A percentile compares a stretch with the other conserved stretches of the same genome.
Evolutionary conservation across 495 filamentous ascomycete genomes (phyloP).

Genomic region (Penicillium fimorum): DNA sequence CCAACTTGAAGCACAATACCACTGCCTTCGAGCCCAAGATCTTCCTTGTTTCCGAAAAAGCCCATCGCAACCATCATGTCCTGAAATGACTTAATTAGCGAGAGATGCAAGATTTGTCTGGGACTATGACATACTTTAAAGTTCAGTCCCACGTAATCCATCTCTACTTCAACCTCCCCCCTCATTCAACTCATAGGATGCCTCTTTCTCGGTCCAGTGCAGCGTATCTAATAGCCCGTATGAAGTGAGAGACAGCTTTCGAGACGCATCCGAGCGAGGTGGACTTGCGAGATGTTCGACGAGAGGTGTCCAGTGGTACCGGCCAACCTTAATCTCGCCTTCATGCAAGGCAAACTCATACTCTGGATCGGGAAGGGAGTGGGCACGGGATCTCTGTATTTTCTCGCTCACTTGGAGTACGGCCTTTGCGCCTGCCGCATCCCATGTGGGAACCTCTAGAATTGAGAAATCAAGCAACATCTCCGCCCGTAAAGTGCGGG

Average conservation of each 20-base stretch:
- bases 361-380: conserved; percentile 21
- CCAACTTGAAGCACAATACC: conserved; percentile 11
- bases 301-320: conserved; percentile 29
- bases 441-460: conserved; percentile 37
- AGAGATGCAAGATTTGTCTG: too few species aligned
- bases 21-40: conserved; percentile 12
- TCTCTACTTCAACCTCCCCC: conserved; percentile 36
- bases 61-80: conserved; percentile 28
- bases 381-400: conserved; percentile 13
- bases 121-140: conserved; percentile 31
- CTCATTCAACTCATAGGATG: conserved; percentile 1
- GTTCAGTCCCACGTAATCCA: conserved; percentile 42
- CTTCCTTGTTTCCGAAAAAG: conserved; percentile 10
- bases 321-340: conserved; percentile 24
- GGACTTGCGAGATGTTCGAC: conserved; percentile 15
- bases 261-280: neutral
- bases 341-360: conserved; percentile 35
- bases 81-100: neutral
- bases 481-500: conserved; percentile 43
- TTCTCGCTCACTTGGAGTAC: conserved; percentile 23
- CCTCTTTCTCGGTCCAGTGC: conserved; percentile 18
- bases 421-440: conserved; percentile 9
- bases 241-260: conserved; percentile 1
- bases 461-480: conserved; percentile 36
- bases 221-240: conserved; percentile 29